phyloP scores from a whole-genome alignment of 345 rosid species.

The Aethionema arabicum region DNA sequence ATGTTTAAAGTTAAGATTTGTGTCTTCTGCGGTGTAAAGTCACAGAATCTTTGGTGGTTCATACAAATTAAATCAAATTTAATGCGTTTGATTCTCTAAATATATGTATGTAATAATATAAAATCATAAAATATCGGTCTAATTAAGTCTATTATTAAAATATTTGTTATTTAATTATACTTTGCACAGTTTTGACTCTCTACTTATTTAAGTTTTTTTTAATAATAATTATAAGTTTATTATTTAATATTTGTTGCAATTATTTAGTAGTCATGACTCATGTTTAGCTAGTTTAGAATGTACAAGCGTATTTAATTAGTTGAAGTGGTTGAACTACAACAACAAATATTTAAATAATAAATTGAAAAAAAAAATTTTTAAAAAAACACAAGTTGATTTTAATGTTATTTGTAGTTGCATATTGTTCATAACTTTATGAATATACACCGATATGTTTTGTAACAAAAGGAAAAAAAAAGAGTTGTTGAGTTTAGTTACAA shows the following conservation, averaged over 20 bases:
- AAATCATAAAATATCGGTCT: too few species aligned
- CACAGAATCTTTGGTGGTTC: slow-evolving; percentile 5
- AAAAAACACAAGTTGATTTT: slow-evolving; percentile 16
- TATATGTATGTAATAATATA: too few species aligned
- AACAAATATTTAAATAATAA: neutral
- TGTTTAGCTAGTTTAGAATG: neutral
- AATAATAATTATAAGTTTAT: too few species aligned
- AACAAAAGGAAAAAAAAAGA: neutral
- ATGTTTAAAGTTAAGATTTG: too few species aligned
- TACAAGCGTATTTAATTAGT: slow-evolving; percentile 14
- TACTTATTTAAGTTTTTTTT: too few species aligned
- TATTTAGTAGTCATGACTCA: too few species aligned
- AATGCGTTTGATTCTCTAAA: slow-evolving; percentile 9
- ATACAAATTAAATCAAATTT: neutral
- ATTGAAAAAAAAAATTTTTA: slow-evolving; percentile 18
- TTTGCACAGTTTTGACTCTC: too few species aligned
- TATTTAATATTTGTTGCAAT: too few species aligned
- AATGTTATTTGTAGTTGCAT: slow-evolving; percentile 10
- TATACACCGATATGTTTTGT: slow-evolving; percentile 4
- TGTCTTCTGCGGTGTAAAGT: slow-evolving; percentile 23
- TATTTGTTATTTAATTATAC: too few species aligned
- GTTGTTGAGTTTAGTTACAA: slow-evolving; percentile 33
- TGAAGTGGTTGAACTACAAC: slow-evolving; percentile 35
- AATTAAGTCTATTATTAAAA: too few species aligned
- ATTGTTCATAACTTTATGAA: slow-evolving; percentile 21